A percentile compares a stretch with the other conserved stretches of the same genome.
Conservation (phyloP, 169 alveolate genomes). For the Theileria sp. region DNA sequence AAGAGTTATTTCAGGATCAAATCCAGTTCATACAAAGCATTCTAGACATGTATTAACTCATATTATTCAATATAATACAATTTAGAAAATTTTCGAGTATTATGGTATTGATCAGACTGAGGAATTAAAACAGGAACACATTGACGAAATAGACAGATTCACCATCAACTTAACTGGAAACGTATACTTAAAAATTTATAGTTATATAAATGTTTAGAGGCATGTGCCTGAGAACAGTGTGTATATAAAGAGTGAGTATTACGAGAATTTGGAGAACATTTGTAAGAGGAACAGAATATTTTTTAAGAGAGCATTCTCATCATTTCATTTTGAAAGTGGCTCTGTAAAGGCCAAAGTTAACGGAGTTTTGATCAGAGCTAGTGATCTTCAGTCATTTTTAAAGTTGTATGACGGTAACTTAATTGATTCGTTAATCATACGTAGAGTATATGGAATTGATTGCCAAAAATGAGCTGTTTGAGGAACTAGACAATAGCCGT, state of each 20-base stretch:
- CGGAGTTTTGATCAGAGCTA: constrained; percentile 38
- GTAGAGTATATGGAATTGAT: not conserved
- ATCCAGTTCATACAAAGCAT: constrained; percentile 32
- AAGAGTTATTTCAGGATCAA: constrained; percentile 26
- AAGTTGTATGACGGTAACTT: constrained; percentile 30
- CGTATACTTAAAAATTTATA: not conserved
- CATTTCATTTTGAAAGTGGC: constrained; percentile 15
- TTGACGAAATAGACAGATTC: constrained; percentile 2
- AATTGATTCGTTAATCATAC: no score
- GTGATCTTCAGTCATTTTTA: constrained; percentile 19
- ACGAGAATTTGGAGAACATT: constrained; percentile 18
- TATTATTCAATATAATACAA: not conserved
- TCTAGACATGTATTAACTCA: not conserved
- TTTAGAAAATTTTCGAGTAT: not conserved
- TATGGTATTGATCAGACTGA: constrained; percentile 13
- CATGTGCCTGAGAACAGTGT: constrained; percentile 41
- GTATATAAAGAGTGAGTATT: constrained; percentile 28
- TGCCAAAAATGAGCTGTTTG: not conserved
- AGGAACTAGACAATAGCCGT: not conserved
- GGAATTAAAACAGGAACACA: constrained; percentile 1
- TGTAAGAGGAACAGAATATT: constrained; percentile 9
- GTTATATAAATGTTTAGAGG: not conserved
- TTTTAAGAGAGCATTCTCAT: constrained; percentile 47
- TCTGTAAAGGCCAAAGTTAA: constrained; percentile 39
- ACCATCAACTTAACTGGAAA: constrained; percentile 42